These are phyloP conservation scores for Ceratocystiopsis brevicomis DNA, from an alignment of 2,329 filamentous ascomycete species.

Conservation along the genomic window DNA sequence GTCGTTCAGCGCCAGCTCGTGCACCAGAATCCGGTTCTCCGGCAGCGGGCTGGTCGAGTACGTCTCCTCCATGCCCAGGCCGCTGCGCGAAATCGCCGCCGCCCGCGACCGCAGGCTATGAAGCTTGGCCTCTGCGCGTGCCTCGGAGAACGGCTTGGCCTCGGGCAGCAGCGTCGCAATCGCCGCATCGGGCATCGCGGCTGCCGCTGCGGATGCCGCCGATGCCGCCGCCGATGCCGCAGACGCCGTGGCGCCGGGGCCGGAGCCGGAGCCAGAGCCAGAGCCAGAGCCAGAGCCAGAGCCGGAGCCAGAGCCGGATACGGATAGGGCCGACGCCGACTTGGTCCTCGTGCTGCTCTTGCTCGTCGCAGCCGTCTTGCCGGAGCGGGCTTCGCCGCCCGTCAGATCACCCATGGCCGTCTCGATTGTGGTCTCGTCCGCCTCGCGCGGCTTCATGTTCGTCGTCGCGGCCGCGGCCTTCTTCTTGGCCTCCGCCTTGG, in stretches of 20 bases:
- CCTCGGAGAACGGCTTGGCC: neutral
- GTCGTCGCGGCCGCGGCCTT: slow-evolving; percentile 27
- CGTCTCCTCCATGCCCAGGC: neutral
- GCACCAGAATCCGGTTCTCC: slow-evolving; percentile 55
- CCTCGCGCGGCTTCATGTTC: slow-evolving; percentile 44
- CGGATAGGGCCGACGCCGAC: too few relatives aligned
- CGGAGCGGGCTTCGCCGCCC: neutral
- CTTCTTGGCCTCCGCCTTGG: slow-evolving; percentile 34
- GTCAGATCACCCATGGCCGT: slow-evolving; percentile 21
- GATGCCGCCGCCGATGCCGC: neutral
- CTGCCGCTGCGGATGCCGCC: neutral
- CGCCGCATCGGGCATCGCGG: neutral
- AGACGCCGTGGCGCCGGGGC: neutral
- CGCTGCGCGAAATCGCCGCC: slow-evolving; percentile 3
- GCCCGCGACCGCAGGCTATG: slow-evolving; percentile 19
- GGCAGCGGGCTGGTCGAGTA: slow-evolving; percentile 33
- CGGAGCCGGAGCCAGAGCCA: neutral
- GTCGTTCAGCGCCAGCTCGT: slow-evolving; percentile 63
- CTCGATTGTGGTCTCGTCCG: slow-evolving; percentile 24
- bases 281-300: neutral
- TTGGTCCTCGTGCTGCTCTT: neutral
- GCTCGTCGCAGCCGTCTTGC: neutral
- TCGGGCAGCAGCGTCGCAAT: slow-evolving; percentile 3
- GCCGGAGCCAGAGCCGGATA: neutral
- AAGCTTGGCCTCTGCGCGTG: slow-evolving; percentile 16